phyloP scores from a whole-genome alignment of 139 green algal genomes.

The Pleodorina starrii region DNA sequence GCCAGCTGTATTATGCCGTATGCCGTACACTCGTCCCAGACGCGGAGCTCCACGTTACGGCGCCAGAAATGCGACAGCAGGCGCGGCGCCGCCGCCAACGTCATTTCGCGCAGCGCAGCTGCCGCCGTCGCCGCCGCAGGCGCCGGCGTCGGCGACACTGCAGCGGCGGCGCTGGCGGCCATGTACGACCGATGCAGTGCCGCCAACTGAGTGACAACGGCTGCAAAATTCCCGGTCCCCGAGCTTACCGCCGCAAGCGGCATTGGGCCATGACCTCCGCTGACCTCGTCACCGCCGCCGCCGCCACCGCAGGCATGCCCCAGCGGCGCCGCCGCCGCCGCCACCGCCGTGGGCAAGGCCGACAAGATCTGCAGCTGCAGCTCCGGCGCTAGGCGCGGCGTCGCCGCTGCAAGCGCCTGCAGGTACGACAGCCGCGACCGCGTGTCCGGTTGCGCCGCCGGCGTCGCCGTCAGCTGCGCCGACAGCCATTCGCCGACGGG shows the following conservation, averaged over 20 bases:
- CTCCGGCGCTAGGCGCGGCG: not conserved
- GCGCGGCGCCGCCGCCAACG: not conserved
- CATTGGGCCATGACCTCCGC: not conserved
- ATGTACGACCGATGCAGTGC: constrained; percentile 21
- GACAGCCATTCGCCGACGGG: not conserved
- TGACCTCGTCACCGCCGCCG: not conserved
- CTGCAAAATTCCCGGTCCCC: not conserved
- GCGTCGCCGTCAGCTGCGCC: not conserved
- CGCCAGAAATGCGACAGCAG: not conserved
- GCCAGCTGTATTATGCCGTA: not conserved
- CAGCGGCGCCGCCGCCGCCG: not conserved
- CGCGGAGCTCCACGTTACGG: not conserved
- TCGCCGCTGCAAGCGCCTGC: constrained; percentile 6
- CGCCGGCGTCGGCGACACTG: not conserved
- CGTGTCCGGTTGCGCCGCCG: not conserved
- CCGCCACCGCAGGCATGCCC: not conserved
- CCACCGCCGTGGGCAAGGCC: not conserved
- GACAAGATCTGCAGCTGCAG: not conserved
- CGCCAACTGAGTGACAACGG: not conserved
- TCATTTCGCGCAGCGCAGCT: not conserved
- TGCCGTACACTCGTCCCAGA: not conserved
- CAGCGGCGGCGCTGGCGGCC: not conserved
- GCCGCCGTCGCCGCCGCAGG: not conserved
- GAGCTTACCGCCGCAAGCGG: no score
- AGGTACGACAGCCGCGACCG: not conserved